Evolutionary conservation across 495 filamentous ascomycete genomes (phyloP).

Genomic region (Lasiosphaeris hirsuta): DNA sequence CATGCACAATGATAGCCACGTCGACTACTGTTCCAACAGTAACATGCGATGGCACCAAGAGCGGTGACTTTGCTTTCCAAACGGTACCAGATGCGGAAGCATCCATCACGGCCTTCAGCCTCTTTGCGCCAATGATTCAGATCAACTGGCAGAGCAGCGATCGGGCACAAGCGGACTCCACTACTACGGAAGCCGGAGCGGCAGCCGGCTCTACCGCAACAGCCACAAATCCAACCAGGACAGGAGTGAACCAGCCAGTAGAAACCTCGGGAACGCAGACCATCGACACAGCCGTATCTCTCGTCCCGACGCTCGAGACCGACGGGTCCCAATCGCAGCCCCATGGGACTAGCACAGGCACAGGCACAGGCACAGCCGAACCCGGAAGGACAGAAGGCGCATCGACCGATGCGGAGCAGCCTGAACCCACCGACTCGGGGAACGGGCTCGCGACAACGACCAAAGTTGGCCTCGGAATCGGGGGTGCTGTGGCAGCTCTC

Average conservation of each 20-base stretch:
- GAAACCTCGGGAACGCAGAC: slow-evolving; percentile 9
- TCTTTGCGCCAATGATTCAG: slow-evolving; percentile 36
- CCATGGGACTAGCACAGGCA: too few species aligned
- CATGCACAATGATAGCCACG: slow-evolving; percentile 27
- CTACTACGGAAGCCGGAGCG: not conserved
- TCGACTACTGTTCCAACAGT: slow-evolving; percentile 26
- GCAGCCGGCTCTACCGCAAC: not conserved
- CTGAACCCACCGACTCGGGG: not conserved
- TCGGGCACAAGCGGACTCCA: slow-evolving; percentile 5
- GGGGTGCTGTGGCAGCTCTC: slow-evolving; percentile 17
- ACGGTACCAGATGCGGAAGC: slow-evolving; percentile 23
- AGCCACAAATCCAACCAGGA: not conserved
- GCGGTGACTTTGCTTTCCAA: slow-evolving; percentile 12
- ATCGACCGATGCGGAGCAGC: not conserved
- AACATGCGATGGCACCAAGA: slow-evolving; percentile 27
- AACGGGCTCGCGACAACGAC: slow-evolving; percentile 10
- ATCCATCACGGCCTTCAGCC: slow-evolving; percentile 24
- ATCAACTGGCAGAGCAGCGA: slow-evolving; percentile 36
- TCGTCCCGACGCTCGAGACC: slow-evolving; percentile 16
- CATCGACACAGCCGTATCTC: slow-evolving; percentile 12
- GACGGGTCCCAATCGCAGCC: slow-evolving; percentile 6
- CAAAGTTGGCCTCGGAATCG: slow-evolving; percentile 27
- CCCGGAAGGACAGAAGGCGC: not conserved
- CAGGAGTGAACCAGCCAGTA: not conserved
- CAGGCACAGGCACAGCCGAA: not conserved